A percentile compares a stretch with the other conserved stretches of the same genome.
These are phyloP conservation scores for Lactarius sp. DNA, from an alignment of 768 basidiomycete genomes.

Conservation along the genomic window DNA sequence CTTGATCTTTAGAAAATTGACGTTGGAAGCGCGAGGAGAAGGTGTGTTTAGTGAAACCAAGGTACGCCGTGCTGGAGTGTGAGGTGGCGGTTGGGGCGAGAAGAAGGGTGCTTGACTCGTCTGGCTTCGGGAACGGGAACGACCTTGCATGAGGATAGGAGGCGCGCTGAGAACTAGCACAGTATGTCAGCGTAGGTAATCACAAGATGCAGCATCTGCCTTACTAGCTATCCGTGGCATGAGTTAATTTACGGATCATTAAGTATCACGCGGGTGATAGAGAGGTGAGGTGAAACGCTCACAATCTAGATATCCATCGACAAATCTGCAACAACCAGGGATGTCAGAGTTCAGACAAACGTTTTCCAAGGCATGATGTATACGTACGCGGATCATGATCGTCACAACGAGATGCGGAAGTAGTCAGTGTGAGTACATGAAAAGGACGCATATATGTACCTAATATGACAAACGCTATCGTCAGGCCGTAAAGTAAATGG, in stretches of 20 bases:
- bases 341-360: background rate
- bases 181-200: slow-evolving; percentile 1
- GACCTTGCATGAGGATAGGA: slow-evolving; percentile 25
- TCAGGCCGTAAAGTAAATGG: slow-evolving; percentile 39
- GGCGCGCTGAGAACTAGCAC: slow-evolving; percentile 24
- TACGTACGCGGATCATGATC: slow-evolving; percentile 12
- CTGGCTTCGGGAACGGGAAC: slow-evolving; percentile 30
- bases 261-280: slow-evolving; percentile 31
- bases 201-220: background rate
- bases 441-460: slow-evolving; percentile 37
- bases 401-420: background rate
- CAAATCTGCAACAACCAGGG: slow-evolving; percentile 2
- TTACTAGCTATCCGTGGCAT: slow-evolving; percentile 19
- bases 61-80: slow-evolving; percentile 35
- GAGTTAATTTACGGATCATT: slow-evolving; percentile 35
- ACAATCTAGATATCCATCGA: slow-evolving; percentile 19
- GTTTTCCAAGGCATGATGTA: background rate
- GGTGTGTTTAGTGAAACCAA: slow-evolving; percentile 50
- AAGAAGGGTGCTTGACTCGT: slow-evolving; percentile 30
- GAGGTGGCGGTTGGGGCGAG: slow-evolving; percentile 29
- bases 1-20: slow-evolving; percentile 55
- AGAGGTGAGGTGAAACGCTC: slow-evolving; percentile 21
- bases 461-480: slow-evolving; percentile 24
- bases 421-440: background rate
- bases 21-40: slow-evolving; percentile 57